Base-by-base conservation (phyloP, 2,329 filamentous ascomycete genomes). In the Cordyceps farinosa region DNA sequence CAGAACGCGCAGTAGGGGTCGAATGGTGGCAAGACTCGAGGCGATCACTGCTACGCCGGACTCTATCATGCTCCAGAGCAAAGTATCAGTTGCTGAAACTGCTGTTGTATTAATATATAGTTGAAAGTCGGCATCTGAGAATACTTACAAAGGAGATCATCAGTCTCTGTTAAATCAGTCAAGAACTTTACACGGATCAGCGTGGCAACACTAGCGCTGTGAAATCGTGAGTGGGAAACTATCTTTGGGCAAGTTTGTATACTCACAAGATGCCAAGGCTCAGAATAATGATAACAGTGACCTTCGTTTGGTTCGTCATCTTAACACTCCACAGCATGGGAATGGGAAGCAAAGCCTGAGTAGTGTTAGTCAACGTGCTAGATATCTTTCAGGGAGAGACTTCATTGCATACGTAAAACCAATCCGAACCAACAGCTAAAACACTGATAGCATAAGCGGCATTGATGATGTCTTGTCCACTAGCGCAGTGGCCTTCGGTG, bases 11-110 rank as follows among this genome's bases (percentile, higher is more conserved):
- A 85, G 77, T 1, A 85, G 75, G 4, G 83, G 83, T 3, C 82
- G 79, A 38, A 85, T 82, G 6, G 83, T 85, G 29, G 80, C 81
- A 10, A 85, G 73, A 64, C 80, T 83, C 2, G 82, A 79, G 15
- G 83, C 83, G 32, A 81, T 70, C 52, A 85, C 85, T 64, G 82
- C 82, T 29, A 85, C 78, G 6, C 82, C 82, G 1, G 82, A 82
- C 67, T 85, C 83, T 60, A 85, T 74, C n/a, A 85, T 72, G 10
- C 81, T 84, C 83, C 83, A 85, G 7, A 84, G 76, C 78, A 83
- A 82, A 40, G 82, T 78, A 64, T 83, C 75, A 4, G 82, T 84
- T 29, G 77, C 80, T 58, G 77, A 75, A 69, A 76, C 81, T 83
- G 51, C 44, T 8, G 36, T 1, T n/a, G 17, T 8, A 55, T 74